Evolutionary conservation across 345 rosid species (phyloP).

Genomic region (Pugionium dolabratum): DNA sequence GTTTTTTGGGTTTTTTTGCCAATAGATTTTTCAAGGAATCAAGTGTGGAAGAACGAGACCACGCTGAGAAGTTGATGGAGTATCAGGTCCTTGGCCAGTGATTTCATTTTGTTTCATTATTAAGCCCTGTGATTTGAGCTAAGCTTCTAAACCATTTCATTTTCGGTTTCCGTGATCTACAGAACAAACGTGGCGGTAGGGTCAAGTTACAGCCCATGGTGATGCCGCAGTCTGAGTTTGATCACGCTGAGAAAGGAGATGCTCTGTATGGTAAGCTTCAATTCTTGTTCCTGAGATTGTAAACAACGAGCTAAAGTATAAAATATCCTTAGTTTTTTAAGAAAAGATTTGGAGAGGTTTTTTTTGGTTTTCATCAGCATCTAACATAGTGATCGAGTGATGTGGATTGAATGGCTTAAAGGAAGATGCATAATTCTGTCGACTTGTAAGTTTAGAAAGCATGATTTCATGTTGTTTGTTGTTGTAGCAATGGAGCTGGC

Average conservation of each 20-base stretch:
- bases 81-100: slow-evolving; percentile 50
- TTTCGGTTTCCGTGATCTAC: background rate
- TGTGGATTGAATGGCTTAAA: background rate
- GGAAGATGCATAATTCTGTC: background rate
- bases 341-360: background rate
- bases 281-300: background rate
- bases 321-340: background rate
- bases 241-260: slow-evolving; percentile 92
- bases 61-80: slow-evolving; percentile 80
- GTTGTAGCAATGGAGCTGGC: slow-evolving; percentile 89
- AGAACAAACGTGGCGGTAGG: slow-evolving; percentile 93
- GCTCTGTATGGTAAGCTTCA: slow-evolving; percentile 70
- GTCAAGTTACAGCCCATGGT: slow-evolving; percentile 72
- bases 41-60: slow-evolving; percentile 78
- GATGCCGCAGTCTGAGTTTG: slow-evolving; percentile 73
- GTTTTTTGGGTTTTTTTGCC: slow-evolving; percentile 12
- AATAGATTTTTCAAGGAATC: slow-evolving; percentile 78
- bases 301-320: background rate
- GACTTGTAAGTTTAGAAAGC: background rate
- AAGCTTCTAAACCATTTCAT: background rate
- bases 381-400: background rate
- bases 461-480: slow-evolving; percentile 11
- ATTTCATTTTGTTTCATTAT: slow-evolving; percentile 9
- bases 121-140: background rate
- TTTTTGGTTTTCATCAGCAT: background rate